phyloP scores from a whole-genome alignment of 1,284 basidiomycete genomes.

The Marasmius sp. region DNA sequence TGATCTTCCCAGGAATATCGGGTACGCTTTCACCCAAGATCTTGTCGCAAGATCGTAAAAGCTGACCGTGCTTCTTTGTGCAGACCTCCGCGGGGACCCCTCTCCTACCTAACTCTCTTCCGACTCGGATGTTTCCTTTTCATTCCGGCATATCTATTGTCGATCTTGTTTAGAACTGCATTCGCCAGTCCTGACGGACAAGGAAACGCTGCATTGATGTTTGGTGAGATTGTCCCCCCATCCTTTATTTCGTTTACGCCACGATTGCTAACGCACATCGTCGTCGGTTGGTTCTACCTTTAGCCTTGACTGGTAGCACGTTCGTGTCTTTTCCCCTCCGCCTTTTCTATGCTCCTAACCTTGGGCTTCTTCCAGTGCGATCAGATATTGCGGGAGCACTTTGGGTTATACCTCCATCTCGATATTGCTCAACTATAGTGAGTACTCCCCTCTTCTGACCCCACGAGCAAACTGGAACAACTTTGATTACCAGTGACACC shows the following conservation, averaged over 20 bases:
- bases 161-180: neutral
- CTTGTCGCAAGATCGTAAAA: neutral
- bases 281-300: conserved; percentile 24
- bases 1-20: conserved; percentile 46
- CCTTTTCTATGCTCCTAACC: conserved; percentile 10
- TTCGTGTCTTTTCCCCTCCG: conserved; percentile 35
- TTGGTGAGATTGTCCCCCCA: conserved; percentile 29
- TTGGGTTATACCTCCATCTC: conserved; percentile 79
- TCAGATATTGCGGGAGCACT: conserved; percentile 75
- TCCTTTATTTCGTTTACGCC: neutral
- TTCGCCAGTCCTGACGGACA: neutral
- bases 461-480: conserved; percentile 6
- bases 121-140: neutral
- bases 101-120: conserved; percentile 51
- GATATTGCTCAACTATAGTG: conserved; percentile 82
- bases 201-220: neutral
- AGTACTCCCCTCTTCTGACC: conserved; percentile 23
- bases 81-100: conserved; percentile 69
- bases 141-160: neutral
- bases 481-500: conserved; percentile 66
- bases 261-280: neutral
- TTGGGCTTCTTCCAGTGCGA: conserved; percentile 47
- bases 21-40: conserved; percentile 35
- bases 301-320: conserved; percentile 67
- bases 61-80: neutral